Percentiles rank a stretch among this genome's conserved stretches.
phyloP scores from a whole-genome alignment of 257 asterid genomes.

The Solanum etuberosum region DNA sequence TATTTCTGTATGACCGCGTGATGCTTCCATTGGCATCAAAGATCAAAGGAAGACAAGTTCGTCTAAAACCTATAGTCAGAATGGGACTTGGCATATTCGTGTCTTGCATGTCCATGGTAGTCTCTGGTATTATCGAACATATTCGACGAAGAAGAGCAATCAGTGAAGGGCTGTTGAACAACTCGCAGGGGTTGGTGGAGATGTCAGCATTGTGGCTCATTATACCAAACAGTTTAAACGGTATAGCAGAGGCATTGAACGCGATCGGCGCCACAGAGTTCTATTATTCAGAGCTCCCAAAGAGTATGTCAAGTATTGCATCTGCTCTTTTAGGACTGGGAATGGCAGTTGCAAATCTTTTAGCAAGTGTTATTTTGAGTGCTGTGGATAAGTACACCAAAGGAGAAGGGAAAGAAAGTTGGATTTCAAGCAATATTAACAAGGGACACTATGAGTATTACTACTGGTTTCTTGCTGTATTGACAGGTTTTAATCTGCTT shows the following conservation, averaged over 20 bases:
- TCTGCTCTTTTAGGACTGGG: constrained; percentile 41
- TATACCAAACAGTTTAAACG: constrained; percentile 33
- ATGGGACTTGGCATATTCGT: constrained; percentile 54
- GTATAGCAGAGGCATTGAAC: constrained; percentile 54
- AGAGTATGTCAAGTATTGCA: constrained; percentile 49
- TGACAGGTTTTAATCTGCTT: constrained; percentile 25
- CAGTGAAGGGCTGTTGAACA: constrained; percentile 23
- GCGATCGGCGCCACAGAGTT: constrained; percentile 51
- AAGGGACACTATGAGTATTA: constrained; percentile 48
- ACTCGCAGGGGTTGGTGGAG: constrained; percentile 24
- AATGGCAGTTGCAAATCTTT: constrained; percentile 35
- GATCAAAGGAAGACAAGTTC: constrained; percentile 30
- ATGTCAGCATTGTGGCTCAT: constrained; percentile 67
- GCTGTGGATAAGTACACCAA: constrained; percentile 24
- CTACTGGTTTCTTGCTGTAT: constrained; percentile 41
- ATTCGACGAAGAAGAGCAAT: constrained; percentile 33
- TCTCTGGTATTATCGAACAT: constrained; percentile 39
- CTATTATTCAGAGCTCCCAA: constrained; percentile 56
- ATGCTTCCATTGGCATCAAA: constrained; percentile 45
- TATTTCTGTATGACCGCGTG: constrained; percentile 38
- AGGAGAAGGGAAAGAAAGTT: constrained; percentile 36
- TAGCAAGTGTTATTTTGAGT: constrained; percentile 35
- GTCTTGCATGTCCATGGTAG: constrained; percentile 35
- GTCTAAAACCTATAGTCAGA: constrained; percentile 26
- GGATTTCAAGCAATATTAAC: constrained; percentile 49